A percentile compares a stretch with the other conserved stretches of the same genome.
phyloP scores from a whole-genome alignment of 805 yeast genomes.

The Starmera caribaea region DNA sequence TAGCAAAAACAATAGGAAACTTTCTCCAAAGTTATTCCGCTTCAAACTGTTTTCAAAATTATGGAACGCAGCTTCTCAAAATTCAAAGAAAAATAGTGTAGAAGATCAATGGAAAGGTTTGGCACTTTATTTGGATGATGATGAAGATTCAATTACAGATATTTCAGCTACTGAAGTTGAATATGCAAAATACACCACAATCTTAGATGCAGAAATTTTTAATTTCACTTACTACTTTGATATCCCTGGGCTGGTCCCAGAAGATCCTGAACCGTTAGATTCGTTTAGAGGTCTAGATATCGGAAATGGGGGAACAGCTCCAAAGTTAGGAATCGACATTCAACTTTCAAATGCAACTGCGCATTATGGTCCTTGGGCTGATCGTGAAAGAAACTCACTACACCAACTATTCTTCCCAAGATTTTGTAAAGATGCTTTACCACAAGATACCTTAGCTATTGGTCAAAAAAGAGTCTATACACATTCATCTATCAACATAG shows the following conservation, averaged over 20 bases:
- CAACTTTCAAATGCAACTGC: slow-evolving; percentile 51
- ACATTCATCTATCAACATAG: slow-evolving; percentile 44
- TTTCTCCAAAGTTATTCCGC: slow-evolving; percentile 1
- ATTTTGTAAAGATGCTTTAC: slow-evolving; percentile 44
- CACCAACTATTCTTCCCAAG: slow-evolving; percentile 63
- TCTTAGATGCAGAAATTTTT: slow-evolving; percentile 51
- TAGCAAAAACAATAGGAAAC: not conserved
- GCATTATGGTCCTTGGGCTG: slow-evolving; percentile 95
- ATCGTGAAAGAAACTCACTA: slow-evolving; percentile 63
- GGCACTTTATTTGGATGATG: slow-evolving; percentile 48
- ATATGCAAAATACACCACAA: slow-evolving; percentile 70
- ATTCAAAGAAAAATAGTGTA: slow-evolving; percentile 10
- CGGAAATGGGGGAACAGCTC: slow-evolving; percentile 50
- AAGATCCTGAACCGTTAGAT: slow-evolving; percentile 19
- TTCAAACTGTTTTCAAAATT: slow-evolving; percentile 2
- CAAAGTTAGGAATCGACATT: slow-evolving; percentile 53
- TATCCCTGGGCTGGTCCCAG: slow-evolving; percentile 55
- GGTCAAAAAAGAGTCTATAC: slow-evolving; percentile 50
- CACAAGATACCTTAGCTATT: slow-evolving; percentile 29
- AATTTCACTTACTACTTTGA: slow-evolving; percentile 61
- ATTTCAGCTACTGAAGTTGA: slow-evolving; percentile 41
- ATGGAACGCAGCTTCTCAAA: not conserved
- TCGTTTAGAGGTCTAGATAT: slow-evolving; percentile 40
- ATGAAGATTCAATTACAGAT: slow-evolving; percentile 22
- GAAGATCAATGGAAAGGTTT: slow-evolving; percentile 65